Conservation (phyloP, 495 filamentous ascomycete species). For the Penicillium robsamsonii region DNA sequence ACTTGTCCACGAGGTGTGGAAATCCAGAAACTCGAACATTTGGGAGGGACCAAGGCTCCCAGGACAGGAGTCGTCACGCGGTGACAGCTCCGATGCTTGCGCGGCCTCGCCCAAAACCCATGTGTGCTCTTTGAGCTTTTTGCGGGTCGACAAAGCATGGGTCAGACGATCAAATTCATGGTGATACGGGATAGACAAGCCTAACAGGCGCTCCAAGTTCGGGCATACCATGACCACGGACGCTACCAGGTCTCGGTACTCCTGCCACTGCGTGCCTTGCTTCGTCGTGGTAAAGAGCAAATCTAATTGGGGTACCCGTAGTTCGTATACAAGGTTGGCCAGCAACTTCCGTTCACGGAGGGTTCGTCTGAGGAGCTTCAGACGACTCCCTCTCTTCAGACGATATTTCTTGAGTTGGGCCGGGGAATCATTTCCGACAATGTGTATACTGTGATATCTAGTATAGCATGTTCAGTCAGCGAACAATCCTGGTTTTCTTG, state of each 20-base stretch:
- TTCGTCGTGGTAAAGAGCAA: slow-evolving; percentile 50
- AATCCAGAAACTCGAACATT: slow-evolving; percentile 65
- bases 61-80: slow-evolving; percentile 46
- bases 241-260: slow-evolving; percentile 70
- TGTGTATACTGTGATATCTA: slow-evolving; percentile 68
- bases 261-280: slow-evolving; percentile 48
- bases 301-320: slow-evolving; percentile 66
- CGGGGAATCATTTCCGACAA: slow-evolving; percentile 66
- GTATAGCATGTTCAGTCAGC: slow-evolving; percentile 12
- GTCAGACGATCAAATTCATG: slow-evolving; percentile 73
- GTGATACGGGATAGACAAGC: slow-evolving; percentile 66
- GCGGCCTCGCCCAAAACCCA: slow-evolving; percentile 66
- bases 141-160: slow-evolving; percentile 74
- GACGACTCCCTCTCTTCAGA: slow-evolving; percentile 61
- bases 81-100: slow-evolving; percentile 43
- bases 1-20: slow-evolving; percentile 67
- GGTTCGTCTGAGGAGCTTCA: slow-evolving; percentile 75
- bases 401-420: slow-evolving; percentile 64
- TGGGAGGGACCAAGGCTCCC: slow-evolving; percentile 59
- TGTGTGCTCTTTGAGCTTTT: slow-evolving; percentile 69
- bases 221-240: slow-evolving; percentile 85
- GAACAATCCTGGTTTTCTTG: background rate
- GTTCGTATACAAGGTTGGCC: slow-evolving; percentile 67
- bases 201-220: slow-evolving; percentile 73
- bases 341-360: slow-evolving; percentile 66